Evolutionary conservation across 2,329 filamentous ascomycete genomes (phyloP), one percentile per base, ranked within the genome.

Genomic region (Ophiostoma sp.): DNA sequence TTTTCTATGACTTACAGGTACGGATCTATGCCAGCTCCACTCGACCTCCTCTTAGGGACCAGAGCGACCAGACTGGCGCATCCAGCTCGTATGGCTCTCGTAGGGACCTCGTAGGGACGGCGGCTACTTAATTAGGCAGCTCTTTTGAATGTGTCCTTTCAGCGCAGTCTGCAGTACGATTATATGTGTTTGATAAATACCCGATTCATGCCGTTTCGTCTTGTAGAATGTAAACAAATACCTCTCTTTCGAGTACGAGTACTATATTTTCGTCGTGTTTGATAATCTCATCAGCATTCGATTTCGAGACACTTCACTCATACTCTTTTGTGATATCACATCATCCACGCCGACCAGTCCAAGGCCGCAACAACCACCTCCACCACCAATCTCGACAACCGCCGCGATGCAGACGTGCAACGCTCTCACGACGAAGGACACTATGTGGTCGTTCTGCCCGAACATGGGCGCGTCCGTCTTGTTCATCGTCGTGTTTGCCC

Each of bases 391-490:
- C 27, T 27, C 27, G 27, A 27, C 27, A 27, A 27, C 27, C 27
- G 27, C 27, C 27, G 27, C 3, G 5, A 55, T 55, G n/a, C 49
- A 55, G n/a, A 27, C 49, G 14, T 55, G 49, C 49, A 55, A 55
- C 5, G 49, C 49, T 5, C n/a, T 55, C n/a, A 55, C n/a, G 6
- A 55, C 18, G n/a, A 5, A n/a, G 49, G 49, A 55, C n/a, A 55
- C 49, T 7, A 55, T 55, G 49, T 55, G n/a, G 49, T 8, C n/a
- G 27, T 55, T 55, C 7, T 55, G 49, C 11, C 49, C 49, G 9
- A 55, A 55, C n/a, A 55, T 55, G 49, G 49, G 49, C 49, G 49
- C 49, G 49, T 55, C 49, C 7, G 7, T 55, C n/a, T 55, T 55
- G 7, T 55, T 55, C 8, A 55, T 55, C 18, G 3, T 55, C 11